A percentile compares a stretch with the other conserved stretches of the same genome.
Evolutionary conservation across 306 rosid species (phyloP).

Genomic region (Prinsepia uniflora): DNA sequence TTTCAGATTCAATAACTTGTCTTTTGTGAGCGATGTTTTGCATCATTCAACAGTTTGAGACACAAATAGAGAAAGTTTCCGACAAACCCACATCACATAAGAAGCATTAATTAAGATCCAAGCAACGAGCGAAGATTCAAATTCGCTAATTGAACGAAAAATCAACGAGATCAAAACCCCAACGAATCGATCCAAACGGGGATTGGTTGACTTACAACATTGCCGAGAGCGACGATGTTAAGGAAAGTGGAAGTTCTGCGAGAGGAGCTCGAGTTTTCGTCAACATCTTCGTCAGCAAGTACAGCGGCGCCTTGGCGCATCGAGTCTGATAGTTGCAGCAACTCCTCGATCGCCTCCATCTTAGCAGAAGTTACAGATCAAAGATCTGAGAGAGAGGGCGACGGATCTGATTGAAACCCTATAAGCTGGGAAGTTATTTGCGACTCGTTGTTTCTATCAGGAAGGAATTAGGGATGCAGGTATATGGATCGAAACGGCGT

Average conservation of each 20-base stretch:
- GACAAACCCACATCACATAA: not conserved
- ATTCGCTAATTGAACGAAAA: constrained; percentile 5
- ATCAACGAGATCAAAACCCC: not conserved
- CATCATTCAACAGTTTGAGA: not conserved
- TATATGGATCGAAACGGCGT: not conserved
- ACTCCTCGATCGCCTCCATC: constrained; percentile 97
- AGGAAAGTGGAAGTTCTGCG: constrained; percentile 83
- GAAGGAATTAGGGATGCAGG: not conserved
- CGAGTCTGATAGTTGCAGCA: constrained; percentile 74
- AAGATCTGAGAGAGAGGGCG: constrained; percentile 28
- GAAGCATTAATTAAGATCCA: not conserved
- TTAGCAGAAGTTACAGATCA: constrained; percentile 20
- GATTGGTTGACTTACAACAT: constrained; percentile 61
- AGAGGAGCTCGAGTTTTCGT: constrained; percentile 57
- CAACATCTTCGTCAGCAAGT: constrained; percentile 93
- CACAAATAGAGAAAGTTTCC: constrained; percentile 6
- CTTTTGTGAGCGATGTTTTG: constrained; percentile 1
- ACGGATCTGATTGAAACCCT: constrained; percentile 36
- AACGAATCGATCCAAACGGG: constrained; percentile 6
- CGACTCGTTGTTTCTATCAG: not conserved
- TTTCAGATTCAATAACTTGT: not conserved
- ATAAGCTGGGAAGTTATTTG: constrained; percentile 13
- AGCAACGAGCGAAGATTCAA: constrained; percentile 5
- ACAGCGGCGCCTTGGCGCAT: constrained; percentile 81
- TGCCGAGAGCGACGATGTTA: constrained; percentile 89